Base-by-base conservation (phyloP, 495 filamentous ascomycete species). In the Penicillium silybi region DNA sequence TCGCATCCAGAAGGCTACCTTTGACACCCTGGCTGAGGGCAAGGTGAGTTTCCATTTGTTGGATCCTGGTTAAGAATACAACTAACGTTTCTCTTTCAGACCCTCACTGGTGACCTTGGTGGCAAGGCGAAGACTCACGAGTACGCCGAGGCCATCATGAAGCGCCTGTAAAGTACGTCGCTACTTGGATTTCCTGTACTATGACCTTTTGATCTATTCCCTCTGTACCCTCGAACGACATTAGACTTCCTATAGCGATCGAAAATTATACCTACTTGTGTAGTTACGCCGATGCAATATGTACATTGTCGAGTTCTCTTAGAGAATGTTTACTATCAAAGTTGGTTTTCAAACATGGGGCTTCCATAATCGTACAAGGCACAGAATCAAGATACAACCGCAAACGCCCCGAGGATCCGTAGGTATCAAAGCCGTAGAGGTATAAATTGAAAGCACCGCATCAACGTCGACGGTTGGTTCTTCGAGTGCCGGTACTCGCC, bases 101-200 rank as follows among this genome's bases (percentile, higher is more conserved):
- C 83, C 29, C 81, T 98, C 68, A 98, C 93, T 20, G 92, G 91
- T 61, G 93, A 98, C 75, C 75, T 98, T 62, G 92, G 93, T 54
- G 93, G 93, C 59, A 95, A 90, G 74, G 77, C 93, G 41, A 92
- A 91, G 81, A 98, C 92, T 57, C 72, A 83, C 71, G 85, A 97
- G 75, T 98, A 92, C 70, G 88, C 93, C 46, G 79, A 80, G 34
- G 92, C 93, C 49, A 96, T 97, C 72, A 95, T 95, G 67, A 81
- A 81, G 66, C 85, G 82, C 63, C 80, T 97, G 77, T 91, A 85
- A 75, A 63, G 39, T 35, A 47, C 19, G 27, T 61, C 53, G 60
- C 61, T 63, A 49, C 41, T 57, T 27, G 50, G 54, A 66, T 52
- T 56, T 50, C 27, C 46, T 75, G 66, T 72, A 71, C 68, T 70